Evolutionary conservation across 768 basidiomycete species (phyloP), one percentile per base, ranked within the genome.

Genomic region (Chalciporus piperatus): DNA sequence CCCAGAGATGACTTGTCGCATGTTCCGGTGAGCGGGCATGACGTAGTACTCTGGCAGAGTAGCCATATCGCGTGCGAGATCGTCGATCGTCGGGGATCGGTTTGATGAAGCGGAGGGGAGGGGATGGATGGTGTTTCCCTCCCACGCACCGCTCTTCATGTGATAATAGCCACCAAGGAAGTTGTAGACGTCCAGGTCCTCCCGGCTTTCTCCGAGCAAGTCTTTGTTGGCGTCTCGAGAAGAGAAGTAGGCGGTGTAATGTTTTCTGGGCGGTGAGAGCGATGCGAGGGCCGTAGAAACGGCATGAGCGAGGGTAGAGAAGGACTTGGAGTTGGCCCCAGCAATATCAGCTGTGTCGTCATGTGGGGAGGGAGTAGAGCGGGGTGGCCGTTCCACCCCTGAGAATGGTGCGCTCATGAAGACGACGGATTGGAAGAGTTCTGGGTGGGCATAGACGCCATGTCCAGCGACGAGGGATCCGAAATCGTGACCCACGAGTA

Each of bases 401-500:
- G 72, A 56, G 60, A 79, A 85, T 0, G 85, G 82, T 4, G 72
- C 72, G 53, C 82, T 84, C 79, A 84, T 83, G 57, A 83, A 62
- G 38, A 84, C 78, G 47, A 83, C 74, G 9, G 76, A 73, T 41
- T 63, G 68, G 65, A 85, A 83, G 4, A 85, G 50, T 52, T 84
- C 79, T 1, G 81, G 83, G 4, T 78, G 72, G 28, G 78, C 73
- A 52, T 81, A 73, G 4, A 81, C 74, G 54, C 79, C 80, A 62
- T 72, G 71, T 6, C 74, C 81, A 3, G 82, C 81, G 28, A 84
- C 67, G 27, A 52, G 6, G 20, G 84, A 80, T 19, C 84, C 84
- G 47, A 76, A 77, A 59, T 85, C 84, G 61, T 85, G 83, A 0
- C 83, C 83, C 2, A 86, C 69, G 37, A 85, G 69, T n/a, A 78